A percentile compares a stretch with the other conserved stretches of the same genome.
phyloP scores from a whole-genome alignment of 257 asterid genomes.

The Nicotiana obtusifolia region DNA sequence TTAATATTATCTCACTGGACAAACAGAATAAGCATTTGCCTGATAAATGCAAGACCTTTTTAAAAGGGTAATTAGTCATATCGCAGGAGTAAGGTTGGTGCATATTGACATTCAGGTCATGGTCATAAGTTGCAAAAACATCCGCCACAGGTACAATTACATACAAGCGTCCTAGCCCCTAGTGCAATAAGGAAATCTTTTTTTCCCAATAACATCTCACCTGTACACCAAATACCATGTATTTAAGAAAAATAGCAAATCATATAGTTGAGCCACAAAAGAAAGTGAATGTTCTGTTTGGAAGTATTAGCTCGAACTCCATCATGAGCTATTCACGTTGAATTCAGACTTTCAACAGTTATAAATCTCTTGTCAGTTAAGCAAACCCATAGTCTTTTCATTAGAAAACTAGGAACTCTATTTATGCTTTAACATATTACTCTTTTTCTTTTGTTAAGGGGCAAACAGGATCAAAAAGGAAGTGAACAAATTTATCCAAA shows the following conservation, averaged over 20 bases:
- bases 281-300: not conserved
- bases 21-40: not conserved
- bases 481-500: not conserved
- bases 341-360: not conserved
- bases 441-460: not conserved
- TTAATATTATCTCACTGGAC: not conserved
- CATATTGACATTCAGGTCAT: not conserved
- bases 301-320: not conserved
- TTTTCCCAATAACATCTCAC: not conserved
- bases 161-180: not conserved
- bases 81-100: not conserved
- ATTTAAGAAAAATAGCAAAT: not conserved
- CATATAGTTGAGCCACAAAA: not conserved
- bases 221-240: not conserved
- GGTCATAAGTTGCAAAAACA: not conserved
- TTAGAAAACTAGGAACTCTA: not conserved
- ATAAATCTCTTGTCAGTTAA: not conserved
- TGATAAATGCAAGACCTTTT: not conserved
- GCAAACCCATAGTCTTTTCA: not conserved
- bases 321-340: not conserved
- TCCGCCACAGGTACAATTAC: not conserved
- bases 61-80: not conserved
- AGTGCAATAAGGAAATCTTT: not conserved
- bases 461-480: not conserved
- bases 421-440: not conserved